Base-by-base conservation (phyloP, 2,329 filamentous ascomycete genomes). In the Cytospora paraplurivora region DNA sequence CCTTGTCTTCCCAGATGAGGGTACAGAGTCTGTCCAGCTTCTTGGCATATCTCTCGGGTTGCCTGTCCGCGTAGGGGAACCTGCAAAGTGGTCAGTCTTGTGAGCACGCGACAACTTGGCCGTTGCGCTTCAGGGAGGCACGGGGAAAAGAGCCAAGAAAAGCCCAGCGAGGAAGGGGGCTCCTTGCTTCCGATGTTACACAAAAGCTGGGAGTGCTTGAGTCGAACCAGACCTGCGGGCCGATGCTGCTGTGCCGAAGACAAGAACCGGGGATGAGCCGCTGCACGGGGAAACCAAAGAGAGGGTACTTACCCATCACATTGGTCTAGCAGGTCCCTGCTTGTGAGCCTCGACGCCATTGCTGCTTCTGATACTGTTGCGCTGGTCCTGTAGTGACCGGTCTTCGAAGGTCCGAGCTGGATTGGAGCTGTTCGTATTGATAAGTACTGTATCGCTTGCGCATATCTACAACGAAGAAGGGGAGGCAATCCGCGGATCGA, bases 11-110 rank as follows among this genome's bases (percentile, higher is more conserved):
- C 78, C 85, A 88, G 11, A 87, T 77, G 13, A 89, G 77, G 17
- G 91, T 87, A 72, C 88, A 91, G 67, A 96, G 82, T 33, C 79
- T 81, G 70, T 87, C 83, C 64, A 85, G 76, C 66, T 84, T 76
- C 51, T 78, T 75, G 52, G 82, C 77, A 74, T 89, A 86, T 57
- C 79, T 78, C 63, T 82, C 73, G 11, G 85, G 82, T 67, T 88
- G 79, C 61, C 80, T 81, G 62, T 88, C 81, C 62, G 84, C 82
- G 76, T 96, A 92, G 1, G 93, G 93, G 72, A 96, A 96, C 71
- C 91, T 94, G 70, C 57, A 34, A 35, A 41, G 51, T 27, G 19
- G 21, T 53, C 59, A 63, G 56, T 38, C 32, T 49, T 19, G 37
- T 64, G 27, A 64, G 61, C 63, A 35, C 41, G 33, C 54, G 38